Conservation (phyloP, 1,284 basidiomycete genomes). For the Taiwanofungus camphoratus region DNA sequence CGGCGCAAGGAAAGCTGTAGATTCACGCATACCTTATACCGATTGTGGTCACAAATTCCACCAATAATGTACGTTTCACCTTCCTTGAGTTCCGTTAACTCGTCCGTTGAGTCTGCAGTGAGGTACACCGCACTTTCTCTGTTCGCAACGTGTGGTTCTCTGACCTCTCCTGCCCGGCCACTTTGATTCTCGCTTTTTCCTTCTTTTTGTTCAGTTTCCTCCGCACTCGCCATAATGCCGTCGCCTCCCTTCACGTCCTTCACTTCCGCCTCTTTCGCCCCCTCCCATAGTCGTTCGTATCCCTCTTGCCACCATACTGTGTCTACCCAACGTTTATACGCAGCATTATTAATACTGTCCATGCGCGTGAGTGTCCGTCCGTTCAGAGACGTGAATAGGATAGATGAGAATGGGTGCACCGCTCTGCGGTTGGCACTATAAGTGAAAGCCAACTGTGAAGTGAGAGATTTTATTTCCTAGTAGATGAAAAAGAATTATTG, state of each 20-base stretch:
- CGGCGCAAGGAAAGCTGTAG: no score
- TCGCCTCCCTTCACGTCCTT: not conserved
- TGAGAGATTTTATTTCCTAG: conserved; percentile 86
- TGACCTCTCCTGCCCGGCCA: not conserved
- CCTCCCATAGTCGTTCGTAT: conserved; percentile 64
- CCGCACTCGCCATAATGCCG: not conserved
- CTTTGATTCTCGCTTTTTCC: conserved; percentile 10
- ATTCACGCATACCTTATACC: conserved; percentile 73
- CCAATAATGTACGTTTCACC: conserved; percentile 94
- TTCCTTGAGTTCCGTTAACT: conserved; percentile 74
- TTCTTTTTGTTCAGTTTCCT: not conserved
- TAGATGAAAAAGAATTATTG: not conserved
- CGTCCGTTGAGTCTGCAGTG: conserved; percentile 89
- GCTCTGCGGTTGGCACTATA: conserved; percentile 84
- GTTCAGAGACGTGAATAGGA: conserved; percentile 78
- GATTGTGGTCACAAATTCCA: conserved; percentile 94
- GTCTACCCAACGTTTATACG: conserved; percentile 75
- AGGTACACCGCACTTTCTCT: conserved; percentile 78
- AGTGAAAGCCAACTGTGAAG: conserved; percentile 83
- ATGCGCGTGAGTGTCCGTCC: conserved; percentile 67
- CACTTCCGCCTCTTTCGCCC: conserved; percentile 5
- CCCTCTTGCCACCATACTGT: conserved; percentile 79
- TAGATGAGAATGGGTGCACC: conserved; percentile 57
- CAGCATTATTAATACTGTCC: conserved; percentile 60
- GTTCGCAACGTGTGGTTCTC: conserved; percentile 21